A percentile compares a stretch with the other conserved stretches of the same genome.
Conservation (phyloP, 768 basidiomycete genomes). For the Boletus patriciae region DNA sequence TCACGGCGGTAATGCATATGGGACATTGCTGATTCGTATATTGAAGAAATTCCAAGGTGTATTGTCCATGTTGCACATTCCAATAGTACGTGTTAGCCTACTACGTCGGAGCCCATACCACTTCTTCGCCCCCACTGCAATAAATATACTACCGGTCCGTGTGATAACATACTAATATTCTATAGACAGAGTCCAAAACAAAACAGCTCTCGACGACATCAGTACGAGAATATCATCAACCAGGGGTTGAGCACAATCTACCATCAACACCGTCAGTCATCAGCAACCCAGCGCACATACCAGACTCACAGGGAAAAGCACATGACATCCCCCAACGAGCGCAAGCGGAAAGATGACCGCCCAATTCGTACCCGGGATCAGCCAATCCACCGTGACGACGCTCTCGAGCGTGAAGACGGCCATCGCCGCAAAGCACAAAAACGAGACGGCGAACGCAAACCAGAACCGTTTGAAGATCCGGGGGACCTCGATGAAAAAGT, state of each 20-base stretch:
- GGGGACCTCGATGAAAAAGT: conserved; percentile 90
- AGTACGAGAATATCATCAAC: conserved; percentile 80
- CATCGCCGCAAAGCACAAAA: conserved; percentile 52
- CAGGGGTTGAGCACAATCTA: conserved; percentile 85
- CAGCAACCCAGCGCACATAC: background rate
- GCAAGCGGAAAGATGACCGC: conserved; percentile 75
- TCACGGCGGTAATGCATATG: too few species aligned
- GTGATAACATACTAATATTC: background rate
- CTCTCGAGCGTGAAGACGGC: conserved; percentile 49
- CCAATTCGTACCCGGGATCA: conserved; percentile 62
- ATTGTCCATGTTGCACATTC: background rate
- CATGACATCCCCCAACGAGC: conserved; percentile 64
- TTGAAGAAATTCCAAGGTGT: background rate
- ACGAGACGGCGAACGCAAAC: conserved; percentile 56
- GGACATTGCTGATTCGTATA: background rate
- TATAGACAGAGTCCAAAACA: background rate
- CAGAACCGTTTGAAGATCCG: conserved; percentile 80
- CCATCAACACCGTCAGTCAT: background rate
- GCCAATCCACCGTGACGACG: conserved; percentile 63
- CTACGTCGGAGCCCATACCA: background rate
- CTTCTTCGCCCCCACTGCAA: background rate
- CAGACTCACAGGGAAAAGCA: conserved; percentile 68
- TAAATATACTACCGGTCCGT: background rate
- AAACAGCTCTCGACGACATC: background rate
- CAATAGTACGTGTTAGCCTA: background rate